Percentiles rank a stretch among this genome's conserved stretches.
phyloP scores from a whole-genome alignment of 306 rosid genomes.

The Begonia fuchsioides region DNA sequence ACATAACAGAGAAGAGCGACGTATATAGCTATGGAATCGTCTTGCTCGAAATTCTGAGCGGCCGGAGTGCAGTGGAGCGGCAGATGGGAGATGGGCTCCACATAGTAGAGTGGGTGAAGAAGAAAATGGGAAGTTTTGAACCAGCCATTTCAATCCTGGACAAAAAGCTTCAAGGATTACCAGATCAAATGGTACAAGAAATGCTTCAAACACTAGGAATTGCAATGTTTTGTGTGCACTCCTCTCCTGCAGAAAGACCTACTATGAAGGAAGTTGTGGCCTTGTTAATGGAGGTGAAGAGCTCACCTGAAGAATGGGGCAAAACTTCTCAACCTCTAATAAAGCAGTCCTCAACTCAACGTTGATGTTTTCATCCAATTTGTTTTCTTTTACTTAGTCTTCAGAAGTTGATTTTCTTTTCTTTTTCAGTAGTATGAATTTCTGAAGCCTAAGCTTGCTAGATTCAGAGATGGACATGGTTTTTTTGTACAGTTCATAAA shows the following conservation, averaged over 20 bases:
- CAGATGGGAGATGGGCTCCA: constrained; percentile 71
- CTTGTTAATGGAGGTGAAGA: constrained; percentile 76
- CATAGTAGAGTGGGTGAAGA: constrained; percentile 98
- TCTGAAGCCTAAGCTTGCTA: too few species aligned
- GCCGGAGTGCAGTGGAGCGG: constrained; percentile 70
- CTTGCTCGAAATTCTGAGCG: constrained; percentile 75
- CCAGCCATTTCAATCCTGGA: constrained; percentile 79
- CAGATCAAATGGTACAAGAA: constrained; percentile 96
- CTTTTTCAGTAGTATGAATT: too few species aligned
- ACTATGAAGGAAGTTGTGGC: constrained; percentile 98
- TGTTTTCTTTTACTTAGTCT: background rate
- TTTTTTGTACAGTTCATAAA: constrained; percentile 57
- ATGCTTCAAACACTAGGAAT: constrained; percentile 98
- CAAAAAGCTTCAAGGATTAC: constrained; percentile 69
- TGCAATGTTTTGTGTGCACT: constrained; percentile 94
- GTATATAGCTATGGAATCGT: constrained; percentile 96
- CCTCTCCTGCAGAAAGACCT: constrained; percentile 73
- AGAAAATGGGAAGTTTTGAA: constrained; percentile 94
- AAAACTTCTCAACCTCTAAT: constrained; percentile 92
- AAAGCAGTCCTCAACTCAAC: constrained; percentile 68
- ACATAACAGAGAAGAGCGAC: constrained; percentile 97
- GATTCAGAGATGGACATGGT: constrained; percentile 6
- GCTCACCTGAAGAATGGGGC: constrained; percentile 74
- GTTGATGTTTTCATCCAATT: constrained; percentile 9
- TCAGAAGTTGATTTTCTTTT: constrained; percentile 20